phyloP scores from a whole-genome alignment of 345 rosid species.

The Litchi chinensis region DNA sequence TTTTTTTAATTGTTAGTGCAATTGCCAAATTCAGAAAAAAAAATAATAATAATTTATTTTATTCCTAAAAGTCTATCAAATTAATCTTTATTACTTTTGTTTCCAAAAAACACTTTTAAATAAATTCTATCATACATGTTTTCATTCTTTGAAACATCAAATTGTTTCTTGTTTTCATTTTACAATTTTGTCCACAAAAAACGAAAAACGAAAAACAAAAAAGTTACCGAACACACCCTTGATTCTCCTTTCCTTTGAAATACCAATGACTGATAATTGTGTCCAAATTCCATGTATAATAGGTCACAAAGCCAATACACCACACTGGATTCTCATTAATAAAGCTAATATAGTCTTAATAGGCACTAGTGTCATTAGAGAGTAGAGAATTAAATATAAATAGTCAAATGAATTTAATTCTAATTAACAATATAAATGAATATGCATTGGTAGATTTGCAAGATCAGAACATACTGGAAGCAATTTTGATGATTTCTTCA shows the following conservation, averaged over 20 bases:
- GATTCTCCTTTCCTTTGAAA: constrained; percentile 9
- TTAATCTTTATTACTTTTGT: no score
- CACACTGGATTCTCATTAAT: not conserved
- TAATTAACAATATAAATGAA: constrained; percentile 6
- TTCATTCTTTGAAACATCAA: no score
- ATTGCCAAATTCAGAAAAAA: no score
- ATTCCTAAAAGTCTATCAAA: no score
- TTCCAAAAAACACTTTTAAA: no score
- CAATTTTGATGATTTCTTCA: constrained; percentile 91
- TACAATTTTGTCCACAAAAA: no score
- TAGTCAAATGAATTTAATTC: constrained; percentile 4
- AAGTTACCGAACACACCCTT: no score
- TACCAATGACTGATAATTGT: not conserved
- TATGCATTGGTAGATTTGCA: not conserved
- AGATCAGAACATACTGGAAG: constrained; percentile 71
- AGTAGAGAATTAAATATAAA: not conserved
- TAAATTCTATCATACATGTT: no score
- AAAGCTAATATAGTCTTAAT: constrained; percentile 4
- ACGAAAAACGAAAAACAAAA: no score
- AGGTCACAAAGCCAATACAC: not conserved
- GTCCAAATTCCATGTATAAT: not conserved
- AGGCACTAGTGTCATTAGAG: not conserved
- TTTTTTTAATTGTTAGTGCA: no score
- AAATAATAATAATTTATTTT: no score
- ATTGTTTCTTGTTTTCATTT: no score